Base-by-base conservation (phyloP, 768 basidiomycete genomes). In the Candolleomyces efflorescens region DNA sequence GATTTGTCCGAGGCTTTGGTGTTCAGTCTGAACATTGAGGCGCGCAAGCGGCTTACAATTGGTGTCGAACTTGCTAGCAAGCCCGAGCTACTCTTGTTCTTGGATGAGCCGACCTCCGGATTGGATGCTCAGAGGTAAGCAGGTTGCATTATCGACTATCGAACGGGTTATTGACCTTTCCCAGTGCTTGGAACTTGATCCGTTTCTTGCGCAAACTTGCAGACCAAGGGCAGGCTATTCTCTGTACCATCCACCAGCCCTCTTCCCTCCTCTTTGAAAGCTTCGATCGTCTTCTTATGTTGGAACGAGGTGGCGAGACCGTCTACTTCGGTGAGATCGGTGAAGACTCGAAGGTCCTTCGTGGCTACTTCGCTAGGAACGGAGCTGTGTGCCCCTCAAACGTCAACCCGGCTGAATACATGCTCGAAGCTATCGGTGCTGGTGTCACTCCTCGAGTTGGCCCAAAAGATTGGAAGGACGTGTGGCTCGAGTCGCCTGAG, bases 271-370 rank as follows among this genome's bases (percentile, higher is more conserved):
- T 96, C 1, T 95, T 96, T 71, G 88, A 93, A 69, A 86, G 85
- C 65, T 95, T 97, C 63, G 94, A 89, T 63, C 80, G 85, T 38
- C 72, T 88, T 47, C 69, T 90, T 26, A 74, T 89, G 9, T 74
- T 88, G n/a, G 85, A 93, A 64, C 76, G 78, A 15, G 94, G 94
- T 2, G 94, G 94, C 4, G 86, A 91, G 68, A 94, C 92, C 0
- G 90, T 94, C 22, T 96, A 95, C 78, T 95, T 92, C 65, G 94
- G 93, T 43, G 88, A 90, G 59, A 91, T 95, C 53, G 94, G 92
- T 45, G 68, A 77, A 45, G 88, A 92, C 60, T 89, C 90, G 3
- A 65, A 73, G 1, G 75, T 84, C 39, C 73, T 95, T 48, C 84
- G 82, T 22, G 77, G 84, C 5, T 96, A 96, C 74, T 92, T 94